Conservation (phyloP, 352 stramenopile genomes). For the Phytopythium mirpurense region DNA sequence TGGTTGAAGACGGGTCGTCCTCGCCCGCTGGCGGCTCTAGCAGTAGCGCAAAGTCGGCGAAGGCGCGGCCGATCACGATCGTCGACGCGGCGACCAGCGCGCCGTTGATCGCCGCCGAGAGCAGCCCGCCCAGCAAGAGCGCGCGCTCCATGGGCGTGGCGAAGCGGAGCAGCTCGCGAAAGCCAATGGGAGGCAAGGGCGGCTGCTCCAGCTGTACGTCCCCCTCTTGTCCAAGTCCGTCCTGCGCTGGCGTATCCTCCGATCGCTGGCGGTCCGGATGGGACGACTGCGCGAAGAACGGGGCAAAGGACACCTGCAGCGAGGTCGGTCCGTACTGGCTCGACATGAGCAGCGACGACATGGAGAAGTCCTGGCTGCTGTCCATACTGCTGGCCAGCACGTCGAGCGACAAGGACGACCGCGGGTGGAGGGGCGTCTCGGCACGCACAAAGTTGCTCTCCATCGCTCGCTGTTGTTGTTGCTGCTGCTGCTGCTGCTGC, state of each 20-base stretch:
- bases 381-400: constrained; percentile 5
- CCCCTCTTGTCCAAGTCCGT: not conserved
- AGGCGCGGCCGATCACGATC: constrained; percentile 1
- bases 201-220: not conserved
- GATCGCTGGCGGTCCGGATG: not conserved
- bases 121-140: not conserved
- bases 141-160: not conserved
- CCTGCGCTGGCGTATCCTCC: not conserved
- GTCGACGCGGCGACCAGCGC: not conserved
- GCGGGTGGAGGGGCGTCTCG: constrained; percentile 3
- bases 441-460: not conserved
- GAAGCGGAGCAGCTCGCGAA: constrained; percentile 3
- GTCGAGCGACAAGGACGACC: constrained; percentile 1
- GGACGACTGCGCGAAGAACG: constrained; percentile 2
- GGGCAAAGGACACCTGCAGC: not conserved
- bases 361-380: constrained; percentile 2
- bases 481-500: not conserved
- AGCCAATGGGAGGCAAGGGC: not conserved
- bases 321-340: not conserved
- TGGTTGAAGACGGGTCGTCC: not conserved
- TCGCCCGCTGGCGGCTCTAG: not conserved
- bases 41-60: constrained; percentile 1
- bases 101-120: not conserved
- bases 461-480: not conserved
- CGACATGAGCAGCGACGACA: constrained; percentile 5